phyloP scores from a whole-genome alignment of 768 basidiomycete genomes.

The Rickenella mellea region DNA sequence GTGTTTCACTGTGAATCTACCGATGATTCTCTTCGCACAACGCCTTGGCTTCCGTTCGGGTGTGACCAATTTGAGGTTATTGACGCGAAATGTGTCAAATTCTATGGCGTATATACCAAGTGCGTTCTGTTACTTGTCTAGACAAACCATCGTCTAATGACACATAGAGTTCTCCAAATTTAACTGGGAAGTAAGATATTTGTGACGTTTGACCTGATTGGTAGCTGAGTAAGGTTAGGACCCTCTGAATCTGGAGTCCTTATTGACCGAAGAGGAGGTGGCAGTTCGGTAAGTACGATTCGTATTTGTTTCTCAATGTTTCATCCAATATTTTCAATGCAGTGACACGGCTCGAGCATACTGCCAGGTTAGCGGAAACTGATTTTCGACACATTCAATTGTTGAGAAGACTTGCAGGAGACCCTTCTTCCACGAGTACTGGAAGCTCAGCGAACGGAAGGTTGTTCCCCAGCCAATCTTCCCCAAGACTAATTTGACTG shows the following conservation, averaged over 20 bases:
- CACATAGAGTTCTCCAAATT: conserved; percentile 29
- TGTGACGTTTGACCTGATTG: neutral
- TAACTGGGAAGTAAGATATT: conserved; percentile 11
- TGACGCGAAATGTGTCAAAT: neutral
- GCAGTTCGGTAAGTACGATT: conserved; percentile 60
- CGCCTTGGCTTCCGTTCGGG: no score
- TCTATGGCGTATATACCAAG: neutral
- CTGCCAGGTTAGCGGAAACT: conserved; percentile 52
- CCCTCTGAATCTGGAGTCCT: conserved; percentile 67
- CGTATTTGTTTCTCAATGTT: neutral
- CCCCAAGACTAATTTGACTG: neutral
- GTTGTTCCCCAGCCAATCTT: conserved; percentile 26
- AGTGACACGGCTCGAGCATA: conserved; percentile 76
- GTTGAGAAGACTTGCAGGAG: conserved; percentile 39
- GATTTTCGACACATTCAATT: neutral
- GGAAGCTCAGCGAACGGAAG: conserved; percentile 81
- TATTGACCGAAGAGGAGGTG: conserved; percentile 83
- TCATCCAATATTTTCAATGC: conserved; percentile 3
- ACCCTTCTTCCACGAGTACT: conserved; percentile 81
- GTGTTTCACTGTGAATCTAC: no score
- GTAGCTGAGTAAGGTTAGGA: conserved; percentile 42
- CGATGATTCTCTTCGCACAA: no score
- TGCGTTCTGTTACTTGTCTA: neutral
- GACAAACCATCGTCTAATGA: neutral
- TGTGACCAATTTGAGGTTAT: no score